Conservation (phyloP, 2,329 filamentous ascomycete genomes). For the Dactylonectria estremocensis region DNA sequence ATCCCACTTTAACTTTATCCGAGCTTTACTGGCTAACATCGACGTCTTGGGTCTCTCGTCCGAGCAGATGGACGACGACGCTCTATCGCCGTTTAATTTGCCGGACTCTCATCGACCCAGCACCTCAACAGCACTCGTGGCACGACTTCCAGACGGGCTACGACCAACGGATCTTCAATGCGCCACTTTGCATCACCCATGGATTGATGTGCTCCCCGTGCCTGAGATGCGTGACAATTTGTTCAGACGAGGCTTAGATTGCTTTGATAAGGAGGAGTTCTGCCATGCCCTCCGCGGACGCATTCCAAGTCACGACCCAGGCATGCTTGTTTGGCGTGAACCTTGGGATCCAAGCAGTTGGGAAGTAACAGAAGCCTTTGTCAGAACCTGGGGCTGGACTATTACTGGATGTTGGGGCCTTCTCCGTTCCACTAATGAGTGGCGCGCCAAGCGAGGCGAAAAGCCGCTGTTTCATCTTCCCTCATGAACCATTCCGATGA, state of each 20-base stretch:
- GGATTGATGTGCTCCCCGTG: conserved; percentile 1
- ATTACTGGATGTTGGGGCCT: background rate
- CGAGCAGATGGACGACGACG: conserved; percentile 8
- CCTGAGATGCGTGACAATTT: conserved; percentile 2
- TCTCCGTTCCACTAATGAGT: background rate
- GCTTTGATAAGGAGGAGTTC: conserved; percentile 5
- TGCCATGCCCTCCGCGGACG: conserved; percentile 6
- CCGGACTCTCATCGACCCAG: background rate
- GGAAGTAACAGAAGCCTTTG: conserved; percentile 2
- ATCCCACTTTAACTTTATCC: conserved; percentile 7
- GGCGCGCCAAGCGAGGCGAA: background rate
- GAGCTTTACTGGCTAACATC: conserved; percentile 1
- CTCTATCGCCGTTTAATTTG: conserved; percentile 10
- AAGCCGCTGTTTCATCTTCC: background rate
- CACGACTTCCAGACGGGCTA: background rate
- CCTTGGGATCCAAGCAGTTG: conserved; percentile 6
- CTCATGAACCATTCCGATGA: background rate
- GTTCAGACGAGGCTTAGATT: conserved; percentile 8
- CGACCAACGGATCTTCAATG: background rate
- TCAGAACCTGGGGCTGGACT: background rate
- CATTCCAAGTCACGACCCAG: conserved; percentile 1
- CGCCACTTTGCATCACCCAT: background rate
- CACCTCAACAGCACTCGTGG: background rate
- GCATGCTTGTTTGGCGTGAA: conserved; percentile 4
- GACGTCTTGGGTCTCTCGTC: conserved; percentile 8